Evolutionary conservation across 805 yeast species (phyloP), one percentile per base, ranked within the genome.

Genomic region (Candida berthetii): DNA sequence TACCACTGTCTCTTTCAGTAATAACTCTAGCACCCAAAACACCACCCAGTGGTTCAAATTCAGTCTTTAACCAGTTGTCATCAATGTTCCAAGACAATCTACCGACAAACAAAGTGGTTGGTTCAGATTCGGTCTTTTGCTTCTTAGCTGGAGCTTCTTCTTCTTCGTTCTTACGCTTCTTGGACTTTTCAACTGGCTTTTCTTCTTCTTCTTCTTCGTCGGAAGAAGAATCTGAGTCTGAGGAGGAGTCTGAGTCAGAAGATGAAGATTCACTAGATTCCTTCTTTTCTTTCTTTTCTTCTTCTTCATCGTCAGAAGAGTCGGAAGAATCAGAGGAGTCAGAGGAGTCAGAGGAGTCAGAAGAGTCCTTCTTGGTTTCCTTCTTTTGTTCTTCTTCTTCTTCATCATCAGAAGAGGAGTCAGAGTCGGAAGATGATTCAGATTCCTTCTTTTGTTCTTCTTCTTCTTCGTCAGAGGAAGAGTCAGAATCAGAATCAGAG

Each of bases 81-180:
- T 93, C 99, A 58, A 93, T 78, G 66, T 81, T 85, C 98, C 98
- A 93, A 17, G 98, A 89, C 59, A 93, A 78, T 72, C 98, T 83
- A 58, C 99, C 99, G 50, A 90, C 98, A 58, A 93, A 93, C 51
- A 93, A 66, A 46, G 98, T 91, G 45, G 91, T 85, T 55, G 89
- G 83, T 67, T 83, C 95, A 51, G 66, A 71, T 19, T 38, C 38
- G 19, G 58, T 50, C 70, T 73, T 76, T 50, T 68, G 67, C 64
- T 77, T 79, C 72, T 82, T 84, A 40, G 67, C 65, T 32, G 71
- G 58, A 46, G 68, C 68, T 45, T 57, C 46, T 47, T 61, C 55
- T 36, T 47, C 49, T 27, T 27, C 29, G 40, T 53, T 52, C 42
- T 57, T 42, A 44, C 67, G 56, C 54, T 60, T 55, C 46, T 64